Percentiles rank a stretch among this genome's conserved stretches.
These are phyloP conservation scores for Salmacisia buchloeana DNA, from an alignment of 1,284 basidiomycete genomes.

Conservation along the genomic window DNA sequence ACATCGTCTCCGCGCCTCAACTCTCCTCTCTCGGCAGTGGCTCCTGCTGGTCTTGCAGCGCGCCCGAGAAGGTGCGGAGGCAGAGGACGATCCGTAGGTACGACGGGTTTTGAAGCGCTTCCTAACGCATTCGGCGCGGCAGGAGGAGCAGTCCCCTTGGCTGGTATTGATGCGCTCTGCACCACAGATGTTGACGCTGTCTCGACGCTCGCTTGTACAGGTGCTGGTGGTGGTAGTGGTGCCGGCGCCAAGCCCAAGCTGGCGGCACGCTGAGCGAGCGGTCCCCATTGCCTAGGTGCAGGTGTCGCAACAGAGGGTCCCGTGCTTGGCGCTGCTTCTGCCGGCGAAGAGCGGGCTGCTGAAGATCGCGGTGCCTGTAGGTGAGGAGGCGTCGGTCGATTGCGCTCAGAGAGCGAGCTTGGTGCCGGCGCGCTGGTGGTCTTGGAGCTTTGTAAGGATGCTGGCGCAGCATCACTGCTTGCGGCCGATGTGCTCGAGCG, in stretches of 20 bases:
- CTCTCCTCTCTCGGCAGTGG: background rate
- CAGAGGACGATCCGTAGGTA: background rate
- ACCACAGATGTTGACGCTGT: too few relatives aligned
- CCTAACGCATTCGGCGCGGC: too few relatives aligned
- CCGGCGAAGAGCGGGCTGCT: too few relatives aligned
- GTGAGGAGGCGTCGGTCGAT: too few relatives aligned
- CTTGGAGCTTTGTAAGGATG: background rate
- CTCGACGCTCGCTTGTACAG: too few relatives aligned
- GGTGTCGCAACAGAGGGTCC: background rate
- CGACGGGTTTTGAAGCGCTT: too few relatives aligned
- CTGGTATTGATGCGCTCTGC: too few relatives aligned
- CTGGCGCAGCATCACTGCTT: background rate
- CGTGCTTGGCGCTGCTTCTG: background rate
- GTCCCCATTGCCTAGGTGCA: constrained; percentile 34
- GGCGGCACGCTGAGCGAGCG: constrained; percentile 32
- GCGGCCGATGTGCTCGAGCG: background rate
- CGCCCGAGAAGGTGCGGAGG: background rate
- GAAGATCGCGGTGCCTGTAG: background rate
- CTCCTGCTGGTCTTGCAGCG: background rate
- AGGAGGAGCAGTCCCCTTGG: too few relatives aligned
- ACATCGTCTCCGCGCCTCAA: background rate
- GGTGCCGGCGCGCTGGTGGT: too few relatives aligned
- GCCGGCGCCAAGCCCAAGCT: constrained; percentile 19
- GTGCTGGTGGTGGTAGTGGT: constrained; percentile 5
- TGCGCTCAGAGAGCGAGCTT: too few relatives aligned